Evolutionary conservation across 169 alveolate genomes (phyloP).

Genomic region (Plasmodium sp.): DNA sequence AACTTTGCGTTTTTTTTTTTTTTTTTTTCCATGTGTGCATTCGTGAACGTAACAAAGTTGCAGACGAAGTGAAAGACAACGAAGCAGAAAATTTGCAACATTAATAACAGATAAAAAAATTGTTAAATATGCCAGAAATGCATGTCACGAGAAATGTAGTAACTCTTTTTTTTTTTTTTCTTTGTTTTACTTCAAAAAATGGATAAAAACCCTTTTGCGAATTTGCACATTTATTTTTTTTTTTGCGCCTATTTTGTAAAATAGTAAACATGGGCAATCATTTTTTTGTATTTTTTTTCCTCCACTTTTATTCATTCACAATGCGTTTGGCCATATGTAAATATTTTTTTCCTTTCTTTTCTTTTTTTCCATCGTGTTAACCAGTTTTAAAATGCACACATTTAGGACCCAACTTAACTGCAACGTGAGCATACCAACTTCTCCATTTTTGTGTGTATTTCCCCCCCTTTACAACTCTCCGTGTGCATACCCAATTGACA

Average conservation of each 20-base stretch:
- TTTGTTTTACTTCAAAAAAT: neutral
- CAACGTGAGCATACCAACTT: neutral
- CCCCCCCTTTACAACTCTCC: neutral
- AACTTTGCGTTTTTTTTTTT: neutral
- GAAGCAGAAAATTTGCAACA: neutral
- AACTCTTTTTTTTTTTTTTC: neutral
- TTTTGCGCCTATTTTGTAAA: neutral
- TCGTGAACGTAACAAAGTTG: neutral
- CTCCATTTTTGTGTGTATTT: neutral
- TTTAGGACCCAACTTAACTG: neutral
- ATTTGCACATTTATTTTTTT: neutral
- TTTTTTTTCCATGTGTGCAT: neutral
- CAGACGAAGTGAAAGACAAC: neutral
- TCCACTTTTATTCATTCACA: neutral
- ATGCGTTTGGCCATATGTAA: neutral
- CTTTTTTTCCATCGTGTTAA: neutral
- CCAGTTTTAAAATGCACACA: neutral
- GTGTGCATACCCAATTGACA: neutral
- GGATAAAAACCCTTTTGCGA: neutral
- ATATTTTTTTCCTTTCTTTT: neutral
- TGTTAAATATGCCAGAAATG: neutral
- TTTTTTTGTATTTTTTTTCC: neutral
- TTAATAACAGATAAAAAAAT: neutral
- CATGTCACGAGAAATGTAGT: neutral
- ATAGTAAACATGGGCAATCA: neutral